Evolutionary conservation across 768 basidiomycete species (phyloP), one percentile per base, ranked within the genome.

Genomic region (Mrakia blollopis): DNA sequence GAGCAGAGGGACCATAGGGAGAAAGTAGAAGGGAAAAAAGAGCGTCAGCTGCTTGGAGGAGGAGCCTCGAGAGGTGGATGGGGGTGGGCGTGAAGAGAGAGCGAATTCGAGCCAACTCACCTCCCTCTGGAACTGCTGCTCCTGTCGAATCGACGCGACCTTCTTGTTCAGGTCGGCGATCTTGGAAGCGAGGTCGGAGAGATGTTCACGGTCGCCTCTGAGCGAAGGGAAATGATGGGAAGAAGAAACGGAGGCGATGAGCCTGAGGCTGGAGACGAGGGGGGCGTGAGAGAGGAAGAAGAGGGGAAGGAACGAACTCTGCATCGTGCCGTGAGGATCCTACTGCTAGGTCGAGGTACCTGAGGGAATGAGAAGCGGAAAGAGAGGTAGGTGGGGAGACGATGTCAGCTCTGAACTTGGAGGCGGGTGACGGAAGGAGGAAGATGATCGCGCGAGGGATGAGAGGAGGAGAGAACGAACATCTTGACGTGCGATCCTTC

Each of bases 91-190:
- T 1, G 10, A 37, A 71, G n/a, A 4, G 41, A 18, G 69, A 47
- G 69, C 28, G 41, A 32, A 28, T 13, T 44, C 39, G 10, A 35
- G 32, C 23, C 3, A 39, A 65, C 69, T 47, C n/a, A 77, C 76
- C 85, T 99, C 96, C 61, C 97, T 88, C 86, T 98, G 96, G 82
- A 98, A 99, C 84, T 95, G 92, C 85, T 99, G 97, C 84, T 98
- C 97, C 35, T 94, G 87, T 65, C 93, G 87, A 74, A 98, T 91
- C 80, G 96, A 94, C 83, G 92, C 92, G 69, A 99, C 86, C 84
- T 94, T 96, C 81, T 89, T 88, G 85, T 98, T 99, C 78, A 99
- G 86, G 81, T 98, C 97, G 37, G 93, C 90, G 74, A 99, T 87
- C 84, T 93, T 84, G 57, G 81, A 80, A 9, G 83, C 80, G 35